Conservation (phyloP, 2,329 filamentous ascomycete species). For the Fusarium illudens region DNA sequence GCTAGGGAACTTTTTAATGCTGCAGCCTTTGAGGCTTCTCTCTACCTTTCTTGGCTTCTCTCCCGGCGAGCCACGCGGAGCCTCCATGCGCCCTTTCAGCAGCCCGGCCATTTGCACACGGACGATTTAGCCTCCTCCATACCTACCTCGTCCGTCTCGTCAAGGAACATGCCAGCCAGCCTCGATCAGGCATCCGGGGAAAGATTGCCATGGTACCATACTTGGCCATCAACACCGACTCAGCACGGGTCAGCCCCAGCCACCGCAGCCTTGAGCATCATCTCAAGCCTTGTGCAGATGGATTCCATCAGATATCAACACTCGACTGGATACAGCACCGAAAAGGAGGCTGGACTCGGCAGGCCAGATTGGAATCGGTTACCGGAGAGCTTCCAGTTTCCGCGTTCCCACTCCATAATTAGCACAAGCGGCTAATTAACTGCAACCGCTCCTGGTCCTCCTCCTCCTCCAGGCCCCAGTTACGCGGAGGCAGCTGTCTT, state of each 20-base stretch:
- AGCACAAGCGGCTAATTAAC: slow-evolving; percentile 29
- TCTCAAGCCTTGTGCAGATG: not conserved
- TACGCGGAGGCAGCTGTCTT: slow-evolving; percentile 25
- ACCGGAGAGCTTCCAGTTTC: slow-evolving; percentile 30
- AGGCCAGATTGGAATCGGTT: slow-evolving; percentile 32
- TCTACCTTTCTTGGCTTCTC: slow-evolving; percentile 30
- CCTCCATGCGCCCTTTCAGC: slow-evolving; percentile 2
- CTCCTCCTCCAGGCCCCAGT: slow-evolving; percentile 12
- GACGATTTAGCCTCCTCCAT: not conserved
- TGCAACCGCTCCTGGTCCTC: slow-evolving; percentile 20
- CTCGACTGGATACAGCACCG: too few species aligned
- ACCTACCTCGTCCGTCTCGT: not conserved
- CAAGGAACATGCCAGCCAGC: slow-evolving; percentile 12
- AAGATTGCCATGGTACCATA: not conserved
- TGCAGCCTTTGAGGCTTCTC: slow-evolving; percentile 41
- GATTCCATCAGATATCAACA: not conserved
- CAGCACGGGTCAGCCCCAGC: slow-evolving; percentile 23
- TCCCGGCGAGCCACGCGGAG: not conserved
- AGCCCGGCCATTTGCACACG: not conserved
- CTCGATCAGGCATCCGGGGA: slow-evolving; percentile 14
- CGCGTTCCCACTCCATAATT: slow-evolving; percentile 37
- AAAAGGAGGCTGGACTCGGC: slow-evolving; percentile 38
- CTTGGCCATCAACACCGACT: not conserved
- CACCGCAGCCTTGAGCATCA: slow-evolving; percentile 7
- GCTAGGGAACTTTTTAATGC: slow-evolving; percentile 37